phyloP scores from a whole-genome alignment of 1,284 basidiomycete species.

The Boletus smithii region DNA sequence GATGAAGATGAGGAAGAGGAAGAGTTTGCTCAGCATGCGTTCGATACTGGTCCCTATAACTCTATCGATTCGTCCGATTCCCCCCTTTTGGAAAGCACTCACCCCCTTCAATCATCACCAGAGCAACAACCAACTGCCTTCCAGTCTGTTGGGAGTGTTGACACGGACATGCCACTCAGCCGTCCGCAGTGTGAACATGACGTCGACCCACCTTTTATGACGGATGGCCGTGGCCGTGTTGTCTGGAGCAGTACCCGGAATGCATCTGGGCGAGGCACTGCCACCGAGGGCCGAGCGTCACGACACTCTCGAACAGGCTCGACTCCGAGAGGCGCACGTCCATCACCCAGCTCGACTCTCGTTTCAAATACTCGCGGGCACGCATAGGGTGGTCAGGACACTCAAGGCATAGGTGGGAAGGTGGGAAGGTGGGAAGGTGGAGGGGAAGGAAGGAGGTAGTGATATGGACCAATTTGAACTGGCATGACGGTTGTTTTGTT shows the following conservation, averaged over 20 bases:
- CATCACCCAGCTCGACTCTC: constrained; percentile 17
- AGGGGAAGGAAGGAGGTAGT: constrained; percentile 12
- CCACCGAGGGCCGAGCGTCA: constrained; percentile 17
- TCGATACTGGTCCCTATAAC: neutral
- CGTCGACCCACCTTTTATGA: constrained; percentile 56
- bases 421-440: neutral
- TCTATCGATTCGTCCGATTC: constrained; percentile 4
- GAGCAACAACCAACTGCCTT: constrained; percentile 2
- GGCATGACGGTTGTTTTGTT: neutral
- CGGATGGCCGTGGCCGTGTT: constrained; percentile 49
- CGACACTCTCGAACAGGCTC: constrained; percentile 21
- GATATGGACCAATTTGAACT: constrained; percentile 13
- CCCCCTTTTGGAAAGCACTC: neutral
- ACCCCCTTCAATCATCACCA: neutral
- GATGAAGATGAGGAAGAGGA: constrained; percentile 31
- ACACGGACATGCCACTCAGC: constrained; percentile 4
- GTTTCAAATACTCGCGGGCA: constrained; percentile 48
- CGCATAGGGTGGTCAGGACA: constrained; percentile 28
- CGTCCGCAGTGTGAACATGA: constrained; percentile 33
- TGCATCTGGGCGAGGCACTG: constrained; percentile 20
- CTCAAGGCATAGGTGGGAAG: constrained; percentile 18
- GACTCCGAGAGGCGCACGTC: constrained; percentile 19
- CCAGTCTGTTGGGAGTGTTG: constrained; percentile 3
- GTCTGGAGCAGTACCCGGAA: constrained; percentile 51
- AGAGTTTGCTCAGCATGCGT: constrained; percentile 24